Conservation (phyloP, 495 filamentous ascomycete species). For the Usnea hakonensis region DNA sequence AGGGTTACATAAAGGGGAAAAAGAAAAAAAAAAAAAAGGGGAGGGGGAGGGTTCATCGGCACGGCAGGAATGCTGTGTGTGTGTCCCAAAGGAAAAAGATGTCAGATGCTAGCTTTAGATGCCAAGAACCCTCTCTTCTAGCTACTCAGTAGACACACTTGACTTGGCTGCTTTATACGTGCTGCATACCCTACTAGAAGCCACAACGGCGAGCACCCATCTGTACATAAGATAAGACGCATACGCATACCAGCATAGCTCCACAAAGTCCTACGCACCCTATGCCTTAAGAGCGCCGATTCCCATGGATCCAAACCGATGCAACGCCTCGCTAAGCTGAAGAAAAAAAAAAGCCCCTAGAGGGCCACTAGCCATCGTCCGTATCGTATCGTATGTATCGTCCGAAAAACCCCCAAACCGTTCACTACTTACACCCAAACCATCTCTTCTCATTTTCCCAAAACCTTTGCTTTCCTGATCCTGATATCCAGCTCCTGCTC, state of each 20-base stretch:
- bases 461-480: too few relatives aligned
- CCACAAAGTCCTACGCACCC: too few relatives aligned
- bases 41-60: neutral
- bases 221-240: neutral
- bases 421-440: too few relatives aligned
- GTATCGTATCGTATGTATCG: neutral
- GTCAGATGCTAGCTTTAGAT: neutral
- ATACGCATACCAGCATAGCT: too few relatives aligned
- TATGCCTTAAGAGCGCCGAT: neutral
- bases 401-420: neutral
- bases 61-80: too few relatives aligned
- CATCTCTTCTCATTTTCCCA: too few relatives aligned
- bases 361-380: neutral
- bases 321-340: slow-evolving; percentile 4
- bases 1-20: too few relatives aligned
- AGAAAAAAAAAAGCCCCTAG: neutral
- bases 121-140: neutral
- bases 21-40: neutral
- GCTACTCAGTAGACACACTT: neutral
- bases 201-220: neutral
- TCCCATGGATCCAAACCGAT: neutral
- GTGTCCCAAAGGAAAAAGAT: neutral
- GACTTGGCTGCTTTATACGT: too few relatives aligned
- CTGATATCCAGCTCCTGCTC: too few relatives aligned
- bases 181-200: too few relatives aligned